These are phyloP conservation scores for Wickerhamomyces queroliae DNA, from an alignment of 805 yeast genomes.

Conservation along the genomic window DNA sequence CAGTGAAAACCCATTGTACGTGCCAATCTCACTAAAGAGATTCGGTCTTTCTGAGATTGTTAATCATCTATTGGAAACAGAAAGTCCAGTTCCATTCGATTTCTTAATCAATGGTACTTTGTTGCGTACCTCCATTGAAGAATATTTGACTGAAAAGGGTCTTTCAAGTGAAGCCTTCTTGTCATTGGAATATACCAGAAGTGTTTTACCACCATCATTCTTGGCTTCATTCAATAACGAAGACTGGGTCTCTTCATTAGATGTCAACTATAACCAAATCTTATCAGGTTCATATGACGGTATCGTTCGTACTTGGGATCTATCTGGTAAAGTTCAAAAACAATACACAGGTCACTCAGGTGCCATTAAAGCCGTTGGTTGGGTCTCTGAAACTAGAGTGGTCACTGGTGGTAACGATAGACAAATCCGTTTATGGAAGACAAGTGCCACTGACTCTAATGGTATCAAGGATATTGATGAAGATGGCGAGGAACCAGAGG, in stretches of 20 bases:
- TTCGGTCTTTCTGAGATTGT: slow-evolving; percentile 94
- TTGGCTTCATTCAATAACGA: slow-evolving; percentile 85
- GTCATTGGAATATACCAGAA: slow-evolving; percentile 83
- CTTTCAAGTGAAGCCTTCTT: slow-evolving; percentile 76
- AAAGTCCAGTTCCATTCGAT: slow-evolving; percentile 82
- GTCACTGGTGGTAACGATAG: slow-evolving; percentile 89
- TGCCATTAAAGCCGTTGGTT: slow-evolving; percentile 76
- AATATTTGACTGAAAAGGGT: slow-evolving; percentile 70
- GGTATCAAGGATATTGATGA: slow-evolving; percentile 15
- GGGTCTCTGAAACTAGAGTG: slow-evolving; percentile 69
- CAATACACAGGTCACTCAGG: slow-evolving; percentile 88
- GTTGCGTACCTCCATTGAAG: slow-evolving; percentile 72
- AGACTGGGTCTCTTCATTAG: slow-evolving; percentile 86
- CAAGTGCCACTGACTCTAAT: slow-evolving; percentile 33
- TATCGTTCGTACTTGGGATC: slow-evolving; percentile 82
- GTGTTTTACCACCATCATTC: slow-evolving; percentile 91
- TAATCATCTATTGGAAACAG: slow-evolving; percentile 67
- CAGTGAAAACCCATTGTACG: slow-evolving; percentile 79
- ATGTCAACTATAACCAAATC: slow-evolving; percentile 41
- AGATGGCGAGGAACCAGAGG: slow-evolving; percentile 44
- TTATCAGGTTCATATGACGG: slow-evolving; percentile 94
- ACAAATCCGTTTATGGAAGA: slow-evolving; percentile 83
- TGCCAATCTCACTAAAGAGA: slow-evolving; percentile 80
- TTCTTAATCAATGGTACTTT: slow-evolving; percentile 83
- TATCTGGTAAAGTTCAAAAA: slow-evolving; percentile 72